Evolutionary conservation across 306 rosid genomes (phyloP), one percentile per base, ranked within the genome.

Genomic region (Comarum palustre): DNA sequence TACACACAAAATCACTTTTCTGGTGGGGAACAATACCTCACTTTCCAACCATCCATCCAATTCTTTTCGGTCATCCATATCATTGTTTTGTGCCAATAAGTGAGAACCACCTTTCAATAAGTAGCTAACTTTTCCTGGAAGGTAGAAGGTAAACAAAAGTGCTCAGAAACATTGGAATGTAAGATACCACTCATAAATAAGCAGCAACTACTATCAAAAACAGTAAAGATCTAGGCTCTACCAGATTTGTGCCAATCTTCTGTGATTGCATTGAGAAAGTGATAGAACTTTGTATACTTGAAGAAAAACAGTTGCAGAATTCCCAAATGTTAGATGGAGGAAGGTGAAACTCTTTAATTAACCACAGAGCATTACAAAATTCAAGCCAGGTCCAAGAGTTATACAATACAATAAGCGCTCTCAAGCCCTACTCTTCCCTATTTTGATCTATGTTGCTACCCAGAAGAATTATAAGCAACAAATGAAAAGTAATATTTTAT

Each of bases 401-500:
- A 81, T 77, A 81, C 71, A 85, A 83, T 85, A 20, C 77, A 81
- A 41, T 36, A 66, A 72, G 77, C 66, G 71, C 78, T 82, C 74
- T 50, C 83, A 73, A 68, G 68, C 72, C 67, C 79, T 70, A 80
- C 80, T 76, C 87, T 76, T 76, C 87, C 58, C 75, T 84, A 80
- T 82, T 78, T 80, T 81, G 66, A 73, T 68, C 81, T 61, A 82
- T 64, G 77, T 84, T 57, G 81, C 79, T 82, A 77, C 79, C 66
- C 73, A 54, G 31, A 72, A 75, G 79, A 78, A 80, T 75, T 78
- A 27, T 68, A 74, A 60, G 84, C 85, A 82, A 72, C 78, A 67
- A 38, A 27, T n/a, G 83, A 50, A 71, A 81, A 74, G 47, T 78
- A 63, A 77, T 69, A 9, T 79, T 86, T 90, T 90, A 86, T 86